Evolutionary conservation across 2,329 filamentous ascomycete species (phyloP), one percentile per base, ranked within the genome.

Genomic region (Apiospora arundinis): DNA sequence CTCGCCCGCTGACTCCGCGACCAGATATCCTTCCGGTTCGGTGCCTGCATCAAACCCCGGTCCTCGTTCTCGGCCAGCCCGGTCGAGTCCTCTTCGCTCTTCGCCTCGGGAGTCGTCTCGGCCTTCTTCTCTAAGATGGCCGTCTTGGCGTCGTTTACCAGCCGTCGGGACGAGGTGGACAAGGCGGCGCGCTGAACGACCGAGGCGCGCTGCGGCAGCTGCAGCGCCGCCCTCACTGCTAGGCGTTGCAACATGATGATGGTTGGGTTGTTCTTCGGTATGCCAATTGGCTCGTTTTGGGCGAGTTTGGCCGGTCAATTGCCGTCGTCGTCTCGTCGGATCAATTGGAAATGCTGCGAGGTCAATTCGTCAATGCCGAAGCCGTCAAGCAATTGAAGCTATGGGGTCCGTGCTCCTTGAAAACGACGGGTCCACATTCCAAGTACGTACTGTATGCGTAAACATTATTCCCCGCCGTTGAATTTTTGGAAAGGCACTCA

Each of bases 21-120:
- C 96, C 96, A 99, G 72, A 94, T 88, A 7, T 84, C 89, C 72
- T 87, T 84, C 74, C 95, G 90, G 86, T 99, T 99, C 28, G 96
- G 96, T 44, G 95, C 94, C 86, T 99, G 96, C 82, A 87, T 83
- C 72, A 86, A 81, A 23, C 77, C 78, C 37, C 76, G 73, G 82
- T 92, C 90, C 25, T 82, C 89, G 67, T 80, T 80, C 74, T 80
- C 78, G n/a, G 75, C 70, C 21, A 79, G 70, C 21, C 80, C 80
- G 44, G 84, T 77, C 49, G 76, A 79, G 42, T 80, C 76, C 75
- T 79, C 83, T 73, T 85, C 84, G 75, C 84, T 80, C 75, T 83
- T 82, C 68, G 76, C 77, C 73, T 84, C 82, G 71, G 85, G 83
- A 9, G 83, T 82, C 67, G 85, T 83, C 73, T 81, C 80, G 73